Conservation (phyloP, 305 asterid genomes). For the Salvia sclarea region DNA sequence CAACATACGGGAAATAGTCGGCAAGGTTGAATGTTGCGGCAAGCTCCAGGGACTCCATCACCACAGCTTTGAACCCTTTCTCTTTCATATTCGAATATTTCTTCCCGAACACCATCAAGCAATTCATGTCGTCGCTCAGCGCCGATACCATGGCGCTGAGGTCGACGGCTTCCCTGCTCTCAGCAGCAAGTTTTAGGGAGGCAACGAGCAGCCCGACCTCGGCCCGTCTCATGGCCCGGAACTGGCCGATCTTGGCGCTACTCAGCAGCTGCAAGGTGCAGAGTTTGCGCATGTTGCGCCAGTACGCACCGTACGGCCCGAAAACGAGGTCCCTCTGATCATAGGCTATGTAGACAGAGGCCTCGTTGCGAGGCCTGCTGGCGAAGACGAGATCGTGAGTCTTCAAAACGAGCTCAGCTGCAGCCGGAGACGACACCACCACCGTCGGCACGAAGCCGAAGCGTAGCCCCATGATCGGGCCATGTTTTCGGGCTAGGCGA, state of each 20-base stretch:
- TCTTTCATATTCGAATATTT: constrained; percentile 36
- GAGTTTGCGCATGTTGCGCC: constrained; percentile 45
- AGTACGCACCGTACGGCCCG: constrained; percentile 37
- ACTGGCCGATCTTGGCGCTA: constrained; percentile 26
- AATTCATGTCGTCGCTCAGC: constrained; percentile 34
- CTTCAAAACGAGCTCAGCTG: constrained; percentile 45
- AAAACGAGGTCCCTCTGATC: constrained; percentile 23
- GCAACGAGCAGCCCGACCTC: constrained; percentile 36
- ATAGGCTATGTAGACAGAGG: neutral
- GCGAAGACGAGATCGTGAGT: constrained; percentile 46
- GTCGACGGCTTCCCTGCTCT: constrained; percentile 25
- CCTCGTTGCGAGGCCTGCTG: constrained; percentile 32
- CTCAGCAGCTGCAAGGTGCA: constrained; percentile 43
- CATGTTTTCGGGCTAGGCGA: constrained; percentile 38
- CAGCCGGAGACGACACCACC: constrained; percentile 39
- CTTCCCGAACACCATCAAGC: constrained; percentile 44
- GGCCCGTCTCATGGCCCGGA: constrained; percentile 34
- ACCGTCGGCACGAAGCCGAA: constrained; percentile 37
- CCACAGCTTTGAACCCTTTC: constrained; percentile 36
- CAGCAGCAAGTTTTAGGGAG: constrained; percentile 32
- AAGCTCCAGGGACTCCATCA: constrained; percentile 32
- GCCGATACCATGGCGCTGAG: constrained; percentile 30
- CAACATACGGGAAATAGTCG: constrained; percentile 40
- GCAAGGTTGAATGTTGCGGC: constrained; percentile 36
- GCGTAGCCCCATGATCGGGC: constrained; percentile 43